A percentile compares a stretch with the other conserved stretches of the same genome.
phyloP scores from a whole-genome alignment of 495 filamentous ascomycete species.

The Aspergillus bridgeri region DNA sequence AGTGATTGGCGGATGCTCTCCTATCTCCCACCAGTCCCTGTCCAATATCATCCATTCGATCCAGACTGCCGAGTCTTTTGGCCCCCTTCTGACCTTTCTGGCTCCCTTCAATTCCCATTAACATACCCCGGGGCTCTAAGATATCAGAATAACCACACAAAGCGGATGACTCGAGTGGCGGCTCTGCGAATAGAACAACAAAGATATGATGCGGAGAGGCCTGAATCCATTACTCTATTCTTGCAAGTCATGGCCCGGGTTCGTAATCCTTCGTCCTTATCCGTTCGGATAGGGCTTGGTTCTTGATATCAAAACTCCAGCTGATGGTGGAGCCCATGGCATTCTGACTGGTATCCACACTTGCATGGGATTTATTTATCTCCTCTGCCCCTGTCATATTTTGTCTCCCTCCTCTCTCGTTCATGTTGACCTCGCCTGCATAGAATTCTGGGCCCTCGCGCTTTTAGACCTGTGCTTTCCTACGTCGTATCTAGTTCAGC shows the following conservation, averaged over 20 bases:
- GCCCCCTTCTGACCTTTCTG: background rate
- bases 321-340: background rate
- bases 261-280: background rate
- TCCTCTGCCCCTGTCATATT: conserved; percentile 9
- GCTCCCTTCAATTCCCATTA: background rate
- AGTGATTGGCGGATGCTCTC: background rate
- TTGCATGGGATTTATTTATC: conserved; percentile 20
- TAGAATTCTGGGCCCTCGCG: background rate
- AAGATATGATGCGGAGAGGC: background rate
- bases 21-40: background rate
- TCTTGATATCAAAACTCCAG: background rate
- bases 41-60: background rate
- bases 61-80: background rate
- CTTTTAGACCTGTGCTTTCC: background rate
- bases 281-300: background rate
- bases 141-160: background rate
- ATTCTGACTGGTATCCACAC: conserved; percentile 23
- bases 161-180: background rate
- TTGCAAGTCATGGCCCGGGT: background rate
- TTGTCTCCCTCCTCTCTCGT: conserved; percentile 10
- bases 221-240: background rate
- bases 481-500: conserved; percentile 7
- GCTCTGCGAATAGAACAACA: background rate
- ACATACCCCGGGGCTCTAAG: background rate
- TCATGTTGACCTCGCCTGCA: conserved; percentile 7